These are phyloP conservation scores for Gymnopus androsaceus DNA, from an alignment of 1,284 basidiomycete species.

Conservation along the genomic window DNA sequence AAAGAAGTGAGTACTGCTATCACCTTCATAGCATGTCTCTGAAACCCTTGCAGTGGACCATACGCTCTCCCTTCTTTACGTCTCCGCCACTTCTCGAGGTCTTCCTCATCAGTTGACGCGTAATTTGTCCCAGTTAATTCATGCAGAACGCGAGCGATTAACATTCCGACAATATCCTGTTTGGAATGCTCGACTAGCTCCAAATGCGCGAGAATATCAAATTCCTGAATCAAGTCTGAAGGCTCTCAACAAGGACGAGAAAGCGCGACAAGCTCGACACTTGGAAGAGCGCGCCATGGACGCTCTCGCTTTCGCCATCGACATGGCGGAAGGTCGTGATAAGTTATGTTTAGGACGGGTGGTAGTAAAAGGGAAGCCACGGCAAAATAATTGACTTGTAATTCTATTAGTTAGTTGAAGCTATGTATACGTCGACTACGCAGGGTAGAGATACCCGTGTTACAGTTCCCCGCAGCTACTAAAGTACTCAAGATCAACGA, in stretches of 20 bases:
- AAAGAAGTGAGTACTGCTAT: slow-evolving; percentile 36
- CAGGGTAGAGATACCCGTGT: no score
- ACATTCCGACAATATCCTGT: slow-evolving; percentile 26
- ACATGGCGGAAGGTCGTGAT: slow-evolving; percentile 52
- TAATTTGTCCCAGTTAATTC: slow-evolving; percentile 47
- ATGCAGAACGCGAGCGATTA: slow-evolving; percentile 33
- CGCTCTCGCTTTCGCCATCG: slow-evolving; percentile 47
- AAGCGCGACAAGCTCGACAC: slow-evolving; percentile 15
- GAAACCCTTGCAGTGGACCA: slow-evolving; percentile 48
- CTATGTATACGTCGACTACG: no score
- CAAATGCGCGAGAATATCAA: slow-evolving; percentile 26
- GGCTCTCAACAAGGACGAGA: slow-evolving; percentile 17
- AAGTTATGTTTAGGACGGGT: slow-evolving; percentile 44
- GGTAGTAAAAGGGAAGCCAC: slow-evolving; percentile 18
- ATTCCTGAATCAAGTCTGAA: slow-evolving; percentile 18
- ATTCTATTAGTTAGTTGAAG: no score
- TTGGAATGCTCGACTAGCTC: slow-evolving; percentile 50
- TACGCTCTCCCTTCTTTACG: slow-evolving; percentile 56
- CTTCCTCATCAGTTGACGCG: slow-evolving; percentile 58
- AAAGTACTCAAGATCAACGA: not conserved
- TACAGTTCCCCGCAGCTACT: no score
- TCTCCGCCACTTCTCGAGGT: slow-evolving; percentile 58
- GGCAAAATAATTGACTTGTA: no score
- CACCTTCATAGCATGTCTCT: not conserved
- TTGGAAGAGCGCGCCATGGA: slow-evolving; percentile 37